Evolutionary conservation across 192 early-diverging fungal species (phyloP), one percentile per base, ranked within the genome.

Genomic region (Chytriomyces hyalinus): DNA sequence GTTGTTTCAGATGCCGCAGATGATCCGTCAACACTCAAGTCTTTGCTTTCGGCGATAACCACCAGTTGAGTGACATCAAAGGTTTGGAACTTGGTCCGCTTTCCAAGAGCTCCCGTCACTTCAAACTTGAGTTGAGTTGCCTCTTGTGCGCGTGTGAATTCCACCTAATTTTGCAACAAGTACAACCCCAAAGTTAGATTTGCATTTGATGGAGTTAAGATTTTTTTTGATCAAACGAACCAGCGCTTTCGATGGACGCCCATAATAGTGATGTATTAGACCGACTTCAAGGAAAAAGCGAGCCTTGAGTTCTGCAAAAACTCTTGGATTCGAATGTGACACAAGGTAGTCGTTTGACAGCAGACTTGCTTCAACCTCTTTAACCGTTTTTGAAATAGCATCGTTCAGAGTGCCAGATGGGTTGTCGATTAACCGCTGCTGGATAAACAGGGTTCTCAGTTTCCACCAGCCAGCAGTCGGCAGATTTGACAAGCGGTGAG

Each of bases 21-120:
- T 61, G 49, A 61, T 49, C 28, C 43, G 51, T 74, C 77, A 1
- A 22, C 62, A 22, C 22, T 60, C 66, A 79, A 80, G 9, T 84
- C 86, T 22, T 65, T 48, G 81, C 93, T 96, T 74, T 93, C 90
- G 0, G 97, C 97, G 15, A 94, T 65, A n/a, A 99, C 83, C 11
- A 98, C 94, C 7, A 99, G 87, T 76, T 99, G 97, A 8, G 95
- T 87, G 0, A 93, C 87, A 83, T 97, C 95, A 76, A 89, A 93
- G 2, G 81, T 84, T 81, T 99, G 97, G 85, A 97, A 97, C 82
- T 92, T 94, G 28, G 97, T 99, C 49, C 96, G 90, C 70, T 87
- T 89, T 75, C 97, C 97, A 67, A 95, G 80, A 24, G 93, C 93
- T 24, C 97, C 97, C 0, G 94, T 95, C 62, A 99, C 78, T 64